Conservation (phyloP, 2,329 filamentous ascomycete genomes). For the Alternaria sp. region DNA sequence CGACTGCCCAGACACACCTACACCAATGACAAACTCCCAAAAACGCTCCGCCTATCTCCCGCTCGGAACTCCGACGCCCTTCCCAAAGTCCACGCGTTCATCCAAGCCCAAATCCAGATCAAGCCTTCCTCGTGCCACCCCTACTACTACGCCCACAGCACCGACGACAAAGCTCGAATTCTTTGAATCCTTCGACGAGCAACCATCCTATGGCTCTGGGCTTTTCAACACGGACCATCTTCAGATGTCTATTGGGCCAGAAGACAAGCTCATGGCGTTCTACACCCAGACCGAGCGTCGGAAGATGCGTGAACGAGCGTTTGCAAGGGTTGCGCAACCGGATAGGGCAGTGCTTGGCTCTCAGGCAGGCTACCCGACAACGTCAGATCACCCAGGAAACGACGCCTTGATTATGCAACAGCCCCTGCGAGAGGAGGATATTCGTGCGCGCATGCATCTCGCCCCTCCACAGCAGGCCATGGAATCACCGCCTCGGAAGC, state of each 20-base stretch:
- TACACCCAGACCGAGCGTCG: neutral
- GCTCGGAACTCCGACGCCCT: slow-evolving; percentile 4
- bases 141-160: neutral
- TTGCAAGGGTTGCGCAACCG: neutral
- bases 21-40: slow-evolving; percentile 26
- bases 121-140: neutral
- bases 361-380: neutral
- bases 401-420: neutral
- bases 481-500: neutral
- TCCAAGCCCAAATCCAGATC: neutral
- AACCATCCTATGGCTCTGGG: neutral
- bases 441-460: neutral
- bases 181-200: neutral
- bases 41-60: slow-evolving; percentile 20
- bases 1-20: slow-evolving; percentile 28
- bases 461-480: neutral
- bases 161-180: neutral
- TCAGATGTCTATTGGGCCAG: neutral
- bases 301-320: neutral
- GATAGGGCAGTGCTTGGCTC: neutral
- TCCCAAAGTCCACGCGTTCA: neutral
- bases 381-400: neutral
- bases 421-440: neutral
- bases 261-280: neutral
- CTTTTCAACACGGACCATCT: neutral